phyloP scores from a whole-genome alignment of 306 rosid species.

The Crotalaria pallida region DNA sequence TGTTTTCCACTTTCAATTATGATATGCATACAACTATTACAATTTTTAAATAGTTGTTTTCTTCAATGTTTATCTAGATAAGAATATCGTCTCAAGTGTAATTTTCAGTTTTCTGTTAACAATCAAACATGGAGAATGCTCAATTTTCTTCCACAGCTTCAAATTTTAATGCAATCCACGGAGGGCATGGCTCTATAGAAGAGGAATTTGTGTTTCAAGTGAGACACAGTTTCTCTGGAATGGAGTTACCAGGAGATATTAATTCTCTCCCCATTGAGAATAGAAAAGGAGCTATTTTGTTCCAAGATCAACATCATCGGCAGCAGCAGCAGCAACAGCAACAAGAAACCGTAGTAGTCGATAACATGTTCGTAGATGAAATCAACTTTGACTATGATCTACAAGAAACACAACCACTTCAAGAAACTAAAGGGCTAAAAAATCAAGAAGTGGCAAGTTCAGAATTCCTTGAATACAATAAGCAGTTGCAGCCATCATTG shows the following conservation, averaged over 20 bases:
- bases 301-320: constrained; percentile 20
- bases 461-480: background rate
- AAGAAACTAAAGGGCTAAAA: background rate
- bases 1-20: background rate
- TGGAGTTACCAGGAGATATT: constrained; percentile 23
- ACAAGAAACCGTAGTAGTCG: constrained; percentile 12
- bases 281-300: background rate
- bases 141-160: constrained; percentile 33
- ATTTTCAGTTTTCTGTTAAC: background rate
- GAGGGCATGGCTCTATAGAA: constrained; percentile 19
- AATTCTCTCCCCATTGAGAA: constrained; percentile 9
- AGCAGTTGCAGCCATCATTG: constrained; percentile 17
- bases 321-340: constrained; percentile 25
- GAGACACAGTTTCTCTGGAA: constrained; percentile 15
- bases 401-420: constrained; percentile 17
- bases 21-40: background rate
- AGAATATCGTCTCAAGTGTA: constrained; percentile 10
- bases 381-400: constrained; percentile 22
- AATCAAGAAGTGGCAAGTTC: constrained; percentile 5
- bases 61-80: constrained; percentile 5
- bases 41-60: background rate
- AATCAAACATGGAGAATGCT: constrained; percentile 25
- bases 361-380: constrained; percentile 26
- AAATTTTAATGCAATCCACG: constrained; percentile 29
- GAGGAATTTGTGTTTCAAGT: constrained; percentile 2